Evolutionary conservation across 2,329 filamentous ascomycete species (phyloP).

Genomic region (Biscogniauxia sp.): DNA sequence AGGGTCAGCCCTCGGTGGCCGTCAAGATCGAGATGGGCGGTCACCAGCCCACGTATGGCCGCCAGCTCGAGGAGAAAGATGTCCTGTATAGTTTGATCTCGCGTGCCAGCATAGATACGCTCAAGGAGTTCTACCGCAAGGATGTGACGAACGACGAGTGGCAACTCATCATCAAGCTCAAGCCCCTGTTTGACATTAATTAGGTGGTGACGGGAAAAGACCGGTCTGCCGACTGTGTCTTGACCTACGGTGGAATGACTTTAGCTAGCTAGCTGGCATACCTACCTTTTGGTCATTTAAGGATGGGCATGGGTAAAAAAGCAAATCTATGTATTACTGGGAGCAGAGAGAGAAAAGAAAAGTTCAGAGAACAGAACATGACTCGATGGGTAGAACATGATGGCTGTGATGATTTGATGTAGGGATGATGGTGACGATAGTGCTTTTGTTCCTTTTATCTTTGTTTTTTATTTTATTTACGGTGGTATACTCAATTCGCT

Average conservation of each 20-base stretch:
- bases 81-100: constrained; percentile 84
- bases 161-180: constrained; percentile 91
- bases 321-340: neutral
- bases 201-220: constrained; percentile 36
- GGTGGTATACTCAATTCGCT: neutral
- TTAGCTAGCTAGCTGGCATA: neutral
- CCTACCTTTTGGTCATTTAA: neutral
- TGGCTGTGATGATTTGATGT: too few relatives aligned
- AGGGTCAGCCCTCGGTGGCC: constrained; percentile 93
- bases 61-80: constrained; percentile 91
- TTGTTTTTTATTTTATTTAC: neutral
- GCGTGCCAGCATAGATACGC: constrained; percentile 82
- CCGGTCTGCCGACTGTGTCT: too few relatives aligned
- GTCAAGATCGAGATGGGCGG: constrained; percentile 94
- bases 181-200: constrained; percentile 86
- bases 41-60: constrained; percentile 90
- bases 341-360: neutral
- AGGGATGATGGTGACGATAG: neutral
- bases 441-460: neutral
- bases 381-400: too few relatives aligned
- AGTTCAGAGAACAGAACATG: neutral
- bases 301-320: neutral
- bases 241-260: too few relatives aligned
- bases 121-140: constrained; percentile 89
- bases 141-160: constrained; percentile 73